Base-by-base conservation (phyloP, 306 rosid genomes). In the Rosa chinensis region DNA sequence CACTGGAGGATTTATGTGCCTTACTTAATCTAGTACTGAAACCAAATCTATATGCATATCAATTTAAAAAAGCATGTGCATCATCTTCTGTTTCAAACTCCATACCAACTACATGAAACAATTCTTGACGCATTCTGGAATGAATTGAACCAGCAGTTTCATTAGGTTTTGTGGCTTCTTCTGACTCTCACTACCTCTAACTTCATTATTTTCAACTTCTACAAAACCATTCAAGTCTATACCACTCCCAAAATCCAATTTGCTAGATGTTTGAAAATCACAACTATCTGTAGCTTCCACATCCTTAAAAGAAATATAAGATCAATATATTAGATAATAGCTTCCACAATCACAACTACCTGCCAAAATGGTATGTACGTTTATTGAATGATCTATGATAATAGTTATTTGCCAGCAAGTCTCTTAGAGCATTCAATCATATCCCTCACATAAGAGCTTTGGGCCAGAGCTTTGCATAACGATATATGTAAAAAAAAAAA, bases 81-180 rank as follows among this genome's bases (percentile, higher is more conserved):
- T 77, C 52, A 1, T 6, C 21, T 48, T 72, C 72, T 13, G 49
- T 69, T 18, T 5, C 69, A 56, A 78, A 69, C n/a, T 42, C 76
- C 48, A 69, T 16, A 2, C 56, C 59, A 37, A 78, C 3, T 6
- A 14, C 23, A 12, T 37, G 56, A 14, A 49, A 9, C 20, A 72
- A 8, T 20, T 78, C 69, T 39, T 53, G 10, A 1, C 1, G 16
- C 3, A 66, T 56, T n/a, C 32, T 56, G 5, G 63, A 56, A 56
- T 56, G 63, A 56, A 56, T 56, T 21, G 2, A 1, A 6, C 21
- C 14, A 58, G 4, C 5, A 0, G 20, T 58, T 58, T n/a, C 35
- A 0, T 3, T 58, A 21, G 13, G 64, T 58, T 10, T 58, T 58
- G 35, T 58, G 32, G 11, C 32, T 58, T 8, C 14, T 58, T 58